Base-by-base conservation (phyloP, 139 green algal species). In the Limnomonas spitsbergensis region DNA sequence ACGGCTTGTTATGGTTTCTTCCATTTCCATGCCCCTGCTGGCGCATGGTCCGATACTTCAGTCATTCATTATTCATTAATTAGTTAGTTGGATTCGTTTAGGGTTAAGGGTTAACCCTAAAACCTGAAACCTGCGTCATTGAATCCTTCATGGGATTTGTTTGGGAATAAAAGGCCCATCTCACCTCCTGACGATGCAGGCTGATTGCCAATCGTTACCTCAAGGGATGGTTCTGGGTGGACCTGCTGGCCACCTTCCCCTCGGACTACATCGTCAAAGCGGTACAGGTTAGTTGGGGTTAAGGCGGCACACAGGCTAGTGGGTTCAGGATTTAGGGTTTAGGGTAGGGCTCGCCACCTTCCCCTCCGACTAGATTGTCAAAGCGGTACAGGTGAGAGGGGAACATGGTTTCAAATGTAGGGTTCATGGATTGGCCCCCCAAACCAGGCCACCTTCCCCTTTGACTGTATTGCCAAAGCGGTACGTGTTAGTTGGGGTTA, bases 211-310 rank as follows among this genome's bases (percentile, higher is more conserved):
- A 47, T 36, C 74, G 82, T 7, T 89, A 85, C 67, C 70, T 89
- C 29, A 68, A 38, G 4, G 72, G 79, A 29, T 92, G 88, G 88
- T 92, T 92, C 72, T 35, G 79, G 40, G 76, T 92, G 1, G 88
- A 92, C 79, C 76, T 92, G 78, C 77, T 90, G 3, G 82, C 88
- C 34, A 90, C 86, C 34, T 88, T 92, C 76, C 88, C 88, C n/a
- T 77, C 82, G 2, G 84, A 92, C 69, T 86, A 86, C 53, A 78
- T 88, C 6, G 79, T 90, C 1, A 75, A 83, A 6, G 83, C n/a
- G 2, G 69, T 88, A 2, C 54, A 90, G 82, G 85, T 87, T 38
- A 20, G 47, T 29, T 29, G 47, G 47, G 20, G 14, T 61, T 14
- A 61, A 61, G 47, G 20, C 47, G 4, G 4, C 4, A 4, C 20